These are phyloP conservation scores for Phytophthora fragariae DNA, from an alignment of 352 stramenopile species.

Conservation along the genomic window DNA sequence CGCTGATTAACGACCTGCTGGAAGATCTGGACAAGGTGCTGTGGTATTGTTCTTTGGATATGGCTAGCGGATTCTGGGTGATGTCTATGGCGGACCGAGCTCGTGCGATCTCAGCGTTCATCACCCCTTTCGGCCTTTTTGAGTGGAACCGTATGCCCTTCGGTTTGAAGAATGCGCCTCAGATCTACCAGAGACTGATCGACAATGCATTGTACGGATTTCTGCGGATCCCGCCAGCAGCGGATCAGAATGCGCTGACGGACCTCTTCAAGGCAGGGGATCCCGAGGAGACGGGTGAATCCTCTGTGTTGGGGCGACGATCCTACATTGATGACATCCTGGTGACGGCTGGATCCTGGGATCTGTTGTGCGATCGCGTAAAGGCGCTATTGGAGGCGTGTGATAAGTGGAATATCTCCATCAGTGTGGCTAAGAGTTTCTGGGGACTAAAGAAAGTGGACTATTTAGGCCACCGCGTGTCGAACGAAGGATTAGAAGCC, in stretches of 20 bases:
- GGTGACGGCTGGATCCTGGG: background rate
- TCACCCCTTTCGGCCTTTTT: background rate
- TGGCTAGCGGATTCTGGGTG: background rate
- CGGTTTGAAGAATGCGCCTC: background rate
- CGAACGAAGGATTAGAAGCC: no score
- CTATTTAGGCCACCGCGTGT: background rate
- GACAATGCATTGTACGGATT: background rate
- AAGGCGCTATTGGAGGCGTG: background rate
- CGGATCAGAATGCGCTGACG: background rate
- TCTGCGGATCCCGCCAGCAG: no score
- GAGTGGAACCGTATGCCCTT: background rate
- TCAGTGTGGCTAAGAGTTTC: no score
- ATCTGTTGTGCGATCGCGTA: background rate
- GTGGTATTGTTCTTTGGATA: background rate
- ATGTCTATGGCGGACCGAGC: background rate
- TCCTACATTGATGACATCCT: background rate
- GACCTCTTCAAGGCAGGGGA: background rate
- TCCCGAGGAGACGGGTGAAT: background rate
- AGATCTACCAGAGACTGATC: background rate
- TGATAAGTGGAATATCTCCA: background rate
- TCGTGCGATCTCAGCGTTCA: background rate
- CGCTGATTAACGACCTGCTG: background rate
- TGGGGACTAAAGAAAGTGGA: no score
- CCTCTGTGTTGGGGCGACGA: background rate
- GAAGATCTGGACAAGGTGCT: background rate